A percentile compares a stretch with the other conserved stretches of the same genome.
phyloP scores from a whole-genome alignment of 2,329 filamentous ascomycete genomes.

The Tolypocladium endophyticum region DNA sequence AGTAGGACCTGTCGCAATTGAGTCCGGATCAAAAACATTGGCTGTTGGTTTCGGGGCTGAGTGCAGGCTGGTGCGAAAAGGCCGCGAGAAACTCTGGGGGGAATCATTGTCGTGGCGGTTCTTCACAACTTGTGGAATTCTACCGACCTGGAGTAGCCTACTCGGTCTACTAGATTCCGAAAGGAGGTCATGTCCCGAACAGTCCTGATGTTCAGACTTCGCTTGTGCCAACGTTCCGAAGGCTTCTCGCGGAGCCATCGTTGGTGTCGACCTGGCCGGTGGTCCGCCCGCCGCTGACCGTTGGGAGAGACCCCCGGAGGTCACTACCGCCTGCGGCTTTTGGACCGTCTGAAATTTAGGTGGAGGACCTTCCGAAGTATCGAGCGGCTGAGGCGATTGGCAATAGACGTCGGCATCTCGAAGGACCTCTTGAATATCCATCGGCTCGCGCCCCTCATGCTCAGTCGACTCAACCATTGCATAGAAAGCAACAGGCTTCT shows the following conservation, averaged over 20 bases:
- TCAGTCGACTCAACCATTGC: constrained; percentile 51
- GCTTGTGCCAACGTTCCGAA: not conserved
- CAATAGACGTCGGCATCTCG: constrained; percentile 34
- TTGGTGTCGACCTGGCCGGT: not conserved
- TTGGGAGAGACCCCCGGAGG: not conserved
- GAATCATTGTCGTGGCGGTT: constrained; percentile 56
- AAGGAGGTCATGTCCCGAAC: not conserved
- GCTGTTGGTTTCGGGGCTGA: constrained; percentile 18
- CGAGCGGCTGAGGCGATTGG: constrained; percentile 6
- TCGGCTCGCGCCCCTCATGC: constrained; percentile 34
- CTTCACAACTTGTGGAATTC: constrained; percentile 74
- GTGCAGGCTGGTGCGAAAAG: constrained; percentile 52
- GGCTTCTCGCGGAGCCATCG: not conserved
- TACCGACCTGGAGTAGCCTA: constrained; percentile 69
- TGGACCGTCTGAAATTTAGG: no score
- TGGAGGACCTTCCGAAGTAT: not conserved
- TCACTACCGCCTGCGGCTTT: not conserved
- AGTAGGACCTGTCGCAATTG: constrained; percentile 37
- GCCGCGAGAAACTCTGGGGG: constrained; percentile 74
- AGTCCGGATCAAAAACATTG: constrained; percentile 20
- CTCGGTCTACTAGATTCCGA: constrained; percentile 26
- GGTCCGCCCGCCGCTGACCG: not conserved
- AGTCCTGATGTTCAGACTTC: not conserved
- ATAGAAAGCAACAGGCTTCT: constrained; percentile 48
- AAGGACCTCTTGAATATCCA: constrained; percentile 33